Conservation (phyloP, 352 stramenopile species). For the Phytophthora pluvialis region DNA sequence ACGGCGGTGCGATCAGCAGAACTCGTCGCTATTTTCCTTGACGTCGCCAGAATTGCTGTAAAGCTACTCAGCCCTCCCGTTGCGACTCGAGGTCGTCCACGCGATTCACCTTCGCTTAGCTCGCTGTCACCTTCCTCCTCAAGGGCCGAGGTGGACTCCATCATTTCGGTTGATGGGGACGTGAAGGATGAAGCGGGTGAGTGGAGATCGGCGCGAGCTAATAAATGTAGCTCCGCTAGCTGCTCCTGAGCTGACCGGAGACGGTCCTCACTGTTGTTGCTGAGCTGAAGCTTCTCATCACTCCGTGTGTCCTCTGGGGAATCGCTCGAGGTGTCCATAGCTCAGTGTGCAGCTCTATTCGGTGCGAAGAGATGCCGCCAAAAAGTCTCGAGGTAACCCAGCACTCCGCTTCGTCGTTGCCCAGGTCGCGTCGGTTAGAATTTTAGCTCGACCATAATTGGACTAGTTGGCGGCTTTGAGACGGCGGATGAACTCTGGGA, state of each 20-base stretch:
- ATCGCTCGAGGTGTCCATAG: slow-evolving; percentile 21
- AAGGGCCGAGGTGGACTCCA: not conserved
- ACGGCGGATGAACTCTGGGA: slow-evolving; percentile 60
- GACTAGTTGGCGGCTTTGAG: slow-evolving; percentile 36
- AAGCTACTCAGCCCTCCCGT: slow-evolving; percentile 29
- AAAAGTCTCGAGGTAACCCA: not conserved
- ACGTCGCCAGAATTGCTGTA: slow-evolving; percentile 25
- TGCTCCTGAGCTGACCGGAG: slow-evolving; percentile 33
- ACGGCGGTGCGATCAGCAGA: not conserved
- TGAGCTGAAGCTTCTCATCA: slow-evolving; percentile 13
- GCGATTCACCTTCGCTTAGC: slow-evolving; percentile 8
- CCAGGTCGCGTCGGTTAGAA: slow-evolving; percentile 18
- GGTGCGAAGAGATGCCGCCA: not conserved
- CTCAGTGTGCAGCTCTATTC: not conserved
- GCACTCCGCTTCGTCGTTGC: slow-evolving; percentile 13
- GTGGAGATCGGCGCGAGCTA: slow-evolving; percentile 46
- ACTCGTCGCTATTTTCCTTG: slow-evolving; percentile 23
- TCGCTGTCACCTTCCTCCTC: not conserved
- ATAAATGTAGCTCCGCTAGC: slow-evolving; percentile 52
- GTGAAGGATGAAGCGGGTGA: slow-evolving; percentile 8
- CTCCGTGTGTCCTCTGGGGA: slow-evolving; percentile 10
- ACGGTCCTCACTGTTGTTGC: slow-evolving; percentile 19
- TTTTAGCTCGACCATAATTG: slow-evolving; percentile 30
- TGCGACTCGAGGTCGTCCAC: slow-evolving; percentile 1
- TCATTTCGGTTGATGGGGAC: slow-evolving; percentile 1